Conservation (phyloP, 495 filamentous ascomycete species). For the Polyplosphaeria fusca region DNA sequence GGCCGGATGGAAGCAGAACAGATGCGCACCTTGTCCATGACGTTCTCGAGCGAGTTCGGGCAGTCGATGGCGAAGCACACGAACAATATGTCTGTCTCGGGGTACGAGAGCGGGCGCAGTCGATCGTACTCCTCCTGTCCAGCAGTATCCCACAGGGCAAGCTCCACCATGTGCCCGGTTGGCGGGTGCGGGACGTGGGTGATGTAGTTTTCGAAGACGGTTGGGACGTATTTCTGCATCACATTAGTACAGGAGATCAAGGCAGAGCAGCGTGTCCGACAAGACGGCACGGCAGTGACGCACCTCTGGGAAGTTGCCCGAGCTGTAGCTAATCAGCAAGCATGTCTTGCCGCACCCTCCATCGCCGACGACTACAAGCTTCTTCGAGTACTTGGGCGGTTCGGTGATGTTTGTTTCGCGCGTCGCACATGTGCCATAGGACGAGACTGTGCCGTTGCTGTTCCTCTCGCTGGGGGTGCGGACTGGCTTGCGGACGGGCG, state of each 20-base stretch:
- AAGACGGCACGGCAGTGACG: slow-evolving; percentile 8
- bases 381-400: slow-evolving; percentile 91
- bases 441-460: slow-evolving; percentile 82
- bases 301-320: slow-evolving; percentile 98
- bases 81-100: slow-evolving; percentile 94
- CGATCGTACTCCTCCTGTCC: slow-evolving; percentile 99
- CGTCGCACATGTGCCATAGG: slow-evolving; percentile 65
- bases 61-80: slow-evolving; percentile 99
- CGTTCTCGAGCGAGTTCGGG: slow-evolving; percentile 95
- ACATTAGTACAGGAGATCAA: background rate
- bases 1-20: background rate
- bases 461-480: slow-evolving; percentile 60
- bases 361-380: slow-evolving; percentile 97
- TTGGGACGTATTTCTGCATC: slow-evolving; percentile 96
- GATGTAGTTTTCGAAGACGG: slow-evolving; percentile 99
- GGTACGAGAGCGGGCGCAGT: slow-evolving; percentile 90
- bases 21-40: slow-evolving; percentile 86
- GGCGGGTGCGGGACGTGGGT: slow-evolving; percentile 84
- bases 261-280: too few relatives aligned
- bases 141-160: slow-evolving; percentile 97
- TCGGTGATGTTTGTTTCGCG: slow-evolving; percentile 80
- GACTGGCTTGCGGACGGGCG: slow-evolving; percentile 42
- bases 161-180: slow-evolving; percentile 88
- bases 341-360: slow-evolving; percentile 99
- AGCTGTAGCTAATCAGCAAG: slow-evolving; percentile 93